phyloP scores from a whole-genome alignment of 352 stramenopile species.

The Globisporangium splendens region DNA sequence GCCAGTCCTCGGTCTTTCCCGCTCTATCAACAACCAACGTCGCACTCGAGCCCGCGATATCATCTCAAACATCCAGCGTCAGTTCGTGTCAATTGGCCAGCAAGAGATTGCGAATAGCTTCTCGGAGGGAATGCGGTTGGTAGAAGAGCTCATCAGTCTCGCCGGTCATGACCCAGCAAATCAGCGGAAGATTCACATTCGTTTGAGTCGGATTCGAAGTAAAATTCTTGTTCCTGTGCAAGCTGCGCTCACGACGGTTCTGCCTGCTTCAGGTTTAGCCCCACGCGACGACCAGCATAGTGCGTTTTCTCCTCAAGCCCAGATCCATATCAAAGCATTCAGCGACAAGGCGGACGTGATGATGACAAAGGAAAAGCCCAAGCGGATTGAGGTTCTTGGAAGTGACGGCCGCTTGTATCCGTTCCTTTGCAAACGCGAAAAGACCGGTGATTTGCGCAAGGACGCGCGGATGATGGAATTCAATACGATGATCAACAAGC shows the following conservation, averaged over 20 bases:
- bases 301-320: slow-evolving; percentile 58
- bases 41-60: slow-evolving; percentile 60
- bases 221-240: slow-evolving; percentile 83
- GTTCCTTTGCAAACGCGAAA: slow-evolving; percentile 97
- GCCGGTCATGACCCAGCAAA: slow-evolving; percentile 85
- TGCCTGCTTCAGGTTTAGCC: slow-evolving; percentile 62
- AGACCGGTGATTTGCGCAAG: slow-evolving; percentile 98
- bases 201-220: slow-evolving; percentile 60
- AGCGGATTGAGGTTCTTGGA: slow-evolving; percentile 92
- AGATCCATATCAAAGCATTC: slow-evolving; percentile 88
- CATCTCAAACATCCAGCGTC: slow-evolving; percentile 54
- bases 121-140: slow-evolving; percentile 85
- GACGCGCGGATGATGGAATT: slow-evolving; percentile 99
- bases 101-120: slow-evolving; percentile 83
- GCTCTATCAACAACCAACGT: slow-evolving; percentile 85
- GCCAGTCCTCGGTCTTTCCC: slow-evolving; percentile 93
- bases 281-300: slow-evolving; percentile 44
- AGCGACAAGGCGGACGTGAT: slow-evolving; percentile 94
- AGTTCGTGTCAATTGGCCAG: slow-evolving; percentile 57
- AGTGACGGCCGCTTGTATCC: slow-evolving; percentile 75
- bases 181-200: slow-evolving; percentile 81
- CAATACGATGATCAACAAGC: slow-evolving; percentile 98
- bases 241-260: slow-evolving; percentile 63
- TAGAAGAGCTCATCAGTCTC: slow-evolving; percentile 92
- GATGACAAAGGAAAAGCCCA: slow-evolving; percentile 98